Evolutionary conservation across 768 basidiomycete genomes (phyloP), one percentile per base, ranked within the genome.

Genomic region (Trametes sanguinea): DNA sequence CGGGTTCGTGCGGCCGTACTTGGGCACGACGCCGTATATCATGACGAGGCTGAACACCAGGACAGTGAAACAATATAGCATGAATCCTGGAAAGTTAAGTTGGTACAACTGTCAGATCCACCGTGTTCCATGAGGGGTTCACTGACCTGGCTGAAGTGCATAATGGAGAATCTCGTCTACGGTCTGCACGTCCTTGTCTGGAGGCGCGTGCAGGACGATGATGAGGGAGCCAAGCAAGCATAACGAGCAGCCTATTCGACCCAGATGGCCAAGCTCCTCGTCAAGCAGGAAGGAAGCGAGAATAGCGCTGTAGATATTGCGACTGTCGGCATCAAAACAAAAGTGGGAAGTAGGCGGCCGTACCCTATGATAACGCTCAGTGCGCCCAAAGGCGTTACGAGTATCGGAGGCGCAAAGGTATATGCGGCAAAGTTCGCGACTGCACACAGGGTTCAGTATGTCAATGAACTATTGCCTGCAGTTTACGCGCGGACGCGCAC

Each of bases 331-430:
- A 47, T 11, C 35, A 37, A 0, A 1, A 6, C 35, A 37, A 1
- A 48, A 3, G 16, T 62, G 53, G 2, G 17, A 10, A 27, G 13
- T 45, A 10, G 37, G 4, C 51, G 53, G 10, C 76, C 88, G 62
- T 68, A 96, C 95, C 96, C 97, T 62, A 99, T 92, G 65, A 99
- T 83, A 11, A 99, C 97, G 73, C 93, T 95, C 45, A 97, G 80
- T 22, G 96, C 95, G 57, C 97, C 97, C n/a, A 99, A 77, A 1
- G 97, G 97, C 1, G 96, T 98, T n/a, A 99, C 95, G 58, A 99
- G 81, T 71, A 98, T 95, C 68, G 97, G 93, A 63, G 96, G 97
- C 2, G 97, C 97, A 68, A 98, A 99, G 0, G 94, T 92, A 73
- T 98, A 98, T 7, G 96, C 96, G 6, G 95, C 94, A 76, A 98